Evolutionary conservation across 129 eudicot genomes (phyloP), one percentile per base, ranked within the genome.

Genomic region (Silybum marianum): DNA sequence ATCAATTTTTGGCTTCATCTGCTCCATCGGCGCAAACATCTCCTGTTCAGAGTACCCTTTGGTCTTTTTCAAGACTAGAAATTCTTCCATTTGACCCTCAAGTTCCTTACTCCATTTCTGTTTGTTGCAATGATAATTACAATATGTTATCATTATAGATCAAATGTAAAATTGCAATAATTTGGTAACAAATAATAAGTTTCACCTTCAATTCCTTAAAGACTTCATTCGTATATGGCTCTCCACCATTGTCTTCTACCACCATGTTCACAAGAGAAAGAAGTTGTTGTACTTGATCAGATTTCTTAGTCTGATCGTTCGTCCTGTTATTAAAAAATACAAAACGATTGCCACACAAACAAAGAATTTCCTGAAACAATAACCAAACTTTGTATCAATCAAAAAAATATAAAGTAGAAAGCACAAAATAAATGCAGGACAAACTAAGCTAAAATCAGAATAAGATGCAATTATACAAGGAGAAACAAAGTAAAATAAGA

Each of bases 71-170:
- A 83, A 72, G 14, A 86, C 71, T 32, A 70, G 75, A 63, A 81
- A 83, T 36, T 83, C 83, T 40, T 85, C 80, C 11, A 6, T 32
- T 32, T 32, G 36, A 48, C 85, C 88, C 71, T 74, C 88, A 38
- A 92, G 88, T 79, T 88, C 88, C 73, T 10, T 32, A 74, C 90
- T 91, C 72, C 93, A 92, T 78, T 91, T 92, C 99, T 95, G n/a
- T 18, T 3, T 48, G 18, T 7, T 16, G n/a, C 60, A 6, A 48
- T 48, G 60, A 14, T 6, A 7, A 54, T 4, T 54, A 2, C 19
- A 54, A 51, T 14, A 16, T 39, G 9, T 54, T 18, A 19, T 16
- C 51, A 34, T 40, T 48, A 36, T 34, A 63, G 7, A 16, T 76
- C 46, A 58, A 14, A 77, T 25, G 66, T 58, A 58, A 62, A 36